Evolutionary conservation across 352 stramenopile genomes (phyloP), one percentile per base, ranked within the genome.

Genomic region (Globisporangium megalacanthum): DNA sequence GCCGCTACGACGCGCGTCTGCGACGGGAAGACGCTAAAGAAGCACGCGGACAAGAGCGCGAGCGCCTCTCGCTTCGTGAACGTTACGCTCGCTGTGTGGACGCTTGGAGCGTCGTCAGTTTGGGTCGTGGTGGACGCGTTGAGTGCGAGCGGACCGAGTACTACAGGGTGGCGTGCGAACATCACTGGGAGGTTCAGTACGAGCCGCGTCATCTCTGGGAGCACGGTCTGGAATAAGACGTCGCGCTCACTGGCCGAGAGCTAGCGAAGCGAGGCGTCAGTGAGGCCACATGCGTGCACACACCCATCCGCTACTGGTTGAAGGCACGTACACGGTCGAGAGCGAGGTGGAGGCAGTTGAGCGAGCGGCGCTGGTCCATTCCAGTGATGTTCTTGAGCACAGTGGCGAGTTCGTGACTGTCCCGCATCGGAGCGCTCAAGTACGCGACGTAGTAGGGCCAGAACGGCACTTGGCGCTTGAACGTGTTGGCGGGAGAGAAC

Each of bases 381-480:
- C 72, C 56, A 11, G 64, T 66, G 14, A 79, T 64, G 15, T 72
- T 33, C 57, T 85, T 65, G 20, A 90, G 35, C 54, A 70, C 61
- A 3, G 22, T 13, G 2, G 58, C 22, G 17, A 92, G 66, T 11
- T 84, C 77, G 0, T 60, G 47, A 1, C 67, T 52, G 29, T 69
- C 66, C 2, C 20, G 54, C 39, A 88, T 86, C 3, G 79, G 79
- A 17, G 69, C 56, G 3, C 59, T 59, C 41, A 92, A 33, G 22
- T 75, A 73, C 8, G 69, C 69, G 13, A 83, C 62, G 37, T 79
- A 59, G 52, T 90, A 92, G 4, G 83, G 83, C 83, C 83, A 92
- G n/a, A 86, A 44, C 44, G 83, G 83, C 45, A 92, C 73, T 36
- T 69, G 33, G 4, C 67, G 53, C 42, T 59, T 44, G 22, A 66